Conservation (phyloP, 352 stramenopile species). For the Peronospora destructor region DNA sequence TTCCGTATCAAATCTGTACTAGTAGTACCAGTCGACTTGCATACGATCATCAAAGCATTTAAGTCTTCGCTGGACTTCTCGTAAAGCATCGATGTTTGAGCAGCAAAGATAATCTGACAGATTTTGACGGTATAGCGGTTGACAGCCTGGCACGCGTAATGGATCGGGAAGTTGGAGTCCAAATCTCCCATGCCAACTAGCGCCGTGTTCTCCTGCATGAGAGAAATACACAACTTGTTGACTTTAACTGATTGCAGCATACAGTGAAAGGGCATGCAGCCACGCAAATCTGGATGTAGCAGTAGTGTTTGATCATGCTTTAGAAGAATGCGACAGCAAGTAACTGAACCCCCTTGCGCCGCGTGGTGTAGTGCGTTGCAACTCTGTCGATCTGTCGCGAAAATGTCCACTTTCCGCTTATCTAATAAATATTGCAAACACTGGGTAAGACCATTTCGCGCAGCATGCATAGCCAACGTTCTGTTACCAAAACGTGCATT, state of each 20-base stretch:
- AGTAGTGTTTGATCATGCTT: conserved; percentile 38
- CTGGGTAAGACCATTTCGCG: conserved; percentile 33
- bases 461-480: conserved; percentile 50
- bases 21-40: conserved; percentile 20
- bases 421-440: conserved; percentile 39
- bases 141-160: conserved; percentile 53
- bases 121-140: conserved; percentile 44
- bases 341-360: conserved; percentile 31
- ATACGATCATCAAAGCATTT: conserved; percentile 48
- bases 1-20: conserved; percentile 1
- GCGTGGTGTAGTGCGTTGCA: conserved; percentile 53
- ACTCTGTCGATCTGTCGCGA: conserved; percentile 38
- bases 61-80: conserved; percentile 36
- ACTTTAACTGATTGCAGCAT: conserved; percentile 45
- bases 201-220: conserved; percentile 26
- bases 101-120: conserved; percentile 36
- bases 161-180: conserved; percentile 41
- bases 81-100: conserved; percentile 28
- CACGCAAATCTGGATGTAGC: conserved; percentile 43
- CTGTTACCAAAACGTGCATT: conserved; percentile 24
- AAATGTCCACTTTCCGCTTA: conserved; percentile 40
- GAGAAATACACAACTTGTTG: conserved; percentile 39
- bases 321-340: conserved; percentile 35
- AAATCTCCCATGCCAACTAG: conserved; percentile 45
- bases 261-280: conserved; percentile 48